Conservation (phyloP, 352 stramenopile species). For the Phytophthora ohioensis region DNA sequence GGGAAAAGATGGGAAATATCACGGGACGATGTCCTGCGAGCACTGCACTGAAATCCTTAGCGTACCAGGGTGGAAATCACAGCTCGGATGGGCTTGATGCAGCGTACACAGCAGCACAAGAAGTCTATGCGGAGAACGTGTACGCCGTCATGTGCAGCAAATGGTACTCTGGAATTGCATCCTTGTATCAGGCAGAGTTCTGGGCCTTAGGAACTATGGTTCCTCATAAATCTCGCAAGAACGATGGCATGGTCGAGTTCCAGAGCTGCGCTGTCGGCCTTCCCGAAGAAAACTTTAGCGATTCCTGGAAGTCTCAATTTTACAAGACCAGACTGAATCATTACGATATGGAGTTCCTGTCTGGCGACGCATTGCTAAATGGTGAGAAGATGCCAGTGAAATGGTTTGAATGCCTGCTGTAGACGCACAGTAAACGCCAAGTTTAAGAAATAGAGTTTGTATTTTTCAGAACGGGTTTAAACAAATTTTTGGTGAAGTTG, state of each 20-base stretch:
- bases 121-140: conserved; percentile 37
- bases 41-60: conserved; percentile 27
- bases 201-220: conserved; percentile 22
- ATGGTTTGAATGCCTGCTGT: conserved; percentile 50
- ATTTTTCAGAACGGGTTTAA: not conserved
- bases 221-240: conserved; percentile 30
- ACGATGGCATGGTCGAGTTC: conserved; percentile 52
- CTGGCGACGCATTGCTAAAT: conserved; percentile 43
- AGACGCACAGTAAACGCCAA: not conserved
- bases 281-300: conserved; percentile 30
- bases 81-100: conserved; percentile 10
- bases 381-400: conserved; percentile 45
- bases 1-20: conserved; percentile 25
- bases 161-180: conserved; percentile 43
- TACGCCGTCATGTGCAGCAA: conserved; percentile 44
- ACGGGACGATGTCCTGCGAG: conserved; percentile 42
- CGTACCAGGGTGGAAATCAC: conserved; percentile 38
- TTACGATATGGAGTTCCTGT: conserved; percentile 48
- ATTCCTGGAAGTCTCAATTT: conserved; percentile 27
- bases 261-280: conserved; percentile 43
- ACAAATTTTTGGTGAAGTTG: no score
- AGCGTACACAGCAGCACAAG: conserved; percentile 36
- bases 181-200: conserved; percentile 28
- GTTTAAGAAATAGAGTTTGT: not conserved
- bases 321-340: conserved; percentile 55